Conservation (phyloP, 805 yeast species). For the Starmerella scarabaei region DNA sequence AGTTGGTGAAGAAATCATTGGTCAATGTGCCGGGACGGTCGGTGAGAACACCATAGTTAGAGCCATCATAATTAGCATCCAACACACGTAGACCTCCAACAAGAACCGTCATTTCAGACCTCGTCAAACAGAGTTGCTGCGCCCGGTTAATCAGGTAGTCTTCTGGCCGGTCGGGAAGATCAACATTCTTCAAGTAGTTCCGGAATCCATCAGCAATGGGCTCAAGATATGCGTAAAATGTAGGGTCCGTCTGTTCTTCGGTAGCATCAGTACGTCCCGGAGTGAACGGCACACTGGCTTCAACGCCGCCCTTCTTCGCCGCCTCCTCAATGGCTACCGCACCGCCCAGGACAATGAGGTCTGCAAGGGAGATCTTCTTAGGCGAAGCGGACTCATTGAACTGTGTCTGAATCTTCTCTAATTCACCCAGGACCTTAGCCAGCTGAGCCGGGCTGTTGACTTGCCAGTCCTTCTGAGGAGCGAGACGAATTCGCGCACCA, state of each 20-base stretch:
- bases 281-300: constrained; percentile 13
- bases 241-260: constrained; percentile 10
- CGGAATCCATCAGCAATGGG: constrained; percentile 18
- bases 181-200: constrained; percentile 11
- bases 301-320: constrained; percentile 10
- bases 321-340: constrained; percentile 14
- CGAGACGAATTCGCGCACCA: constrained; percentile 16
- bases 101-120: constrained; percentile 16
- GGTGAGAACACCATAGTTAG: constrained; percentile 13
- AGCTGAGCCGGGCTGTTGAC: constrained; percentile 17
- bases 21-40: constrained; percentile 5
- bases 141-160: constrained; percentile 15
- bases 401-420: constrained; percentile 4
- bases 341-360: constrained; percentile 15
- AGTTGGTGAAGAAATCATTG: constrained; percentile 15
- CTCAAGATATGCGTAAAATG: constrained; percentile 12
- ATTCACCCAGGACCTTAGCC: constrained; percentile 6
- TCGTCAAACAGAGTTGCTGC: constrained; percentile 10
- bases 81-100: constrained; percentile 15
- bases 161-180: constrained; percentile 12
- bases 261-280: constrained; percentile 17
- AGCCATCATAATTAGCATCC: constrained; percentile 12
- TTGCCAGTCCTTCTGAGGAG: constrained; percentile 18
- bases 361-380: constrained; percentile 11
- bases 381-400: constrained; percentile 7